These are phyloP conservation scores for Calonectria ilicicola DNA, from an alignment of 2,329 filamentous ascomycete genomes.

Conservation along the genomic window DNA sequence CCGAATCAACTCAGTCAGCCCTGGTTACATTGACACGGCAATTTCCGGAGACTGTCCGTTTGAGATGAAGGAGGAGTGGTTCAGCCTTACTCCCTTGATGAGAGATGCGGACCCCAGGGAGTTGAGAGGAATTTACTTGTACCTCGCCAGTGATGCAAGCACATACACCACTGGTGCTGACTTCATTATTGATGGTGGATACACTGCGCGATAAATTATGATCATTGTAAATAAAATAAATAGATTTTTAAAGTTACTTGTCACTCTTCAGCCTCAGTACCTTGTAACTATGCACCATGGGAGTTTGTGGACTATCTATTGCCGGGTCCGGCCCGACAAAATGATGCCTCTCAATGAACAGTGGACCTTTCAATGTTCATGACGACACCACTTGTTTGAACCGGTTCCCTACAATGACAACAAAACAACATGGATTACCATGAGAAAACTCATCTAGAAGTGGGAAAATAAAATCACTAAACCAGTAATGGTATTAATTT, in stretches of 20 bases:
- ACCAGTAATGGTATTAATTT: no score
- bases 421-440: no score
- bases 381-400: background rate
- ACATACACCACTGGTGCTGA: conserved; percentile 30
- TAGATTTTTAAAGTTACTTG: background rate
- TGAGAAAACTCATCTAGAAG: no score
- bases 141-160: conserved; percentile 37
- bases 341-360: background rate
- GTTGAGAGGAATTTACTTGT: conserved; percentile 47
- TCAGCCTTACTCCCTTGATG: conserved; percentile 45
- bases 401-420: background rate
- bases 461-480: no score
- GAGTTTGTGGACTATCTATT: background rate
- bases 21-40: conserved; percentile 53
- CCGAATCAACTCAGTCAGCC: conserved; percentile 54
- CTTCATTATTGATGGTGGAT: conserved; percentile 33
- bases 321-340: background rate
- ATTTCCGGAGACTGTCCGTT: conserved; percentile 48
- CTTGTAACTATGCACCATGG: background rate
- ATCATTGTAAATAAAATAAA: background rate
- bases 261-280: background rate
- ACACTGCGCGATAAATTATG: conserved; percentile 28
- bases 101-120: conserved; percentile 46
- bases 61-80: conserved; percentile 51
- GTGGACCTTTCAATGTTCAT: background rate